A percentile compares a stretch with the other conserved stretches of the same genome.
Evolutionary conservation across 1,284 basidiomycete species (phyloP).

Genomic region (Leccinum solheimii): DNA sequence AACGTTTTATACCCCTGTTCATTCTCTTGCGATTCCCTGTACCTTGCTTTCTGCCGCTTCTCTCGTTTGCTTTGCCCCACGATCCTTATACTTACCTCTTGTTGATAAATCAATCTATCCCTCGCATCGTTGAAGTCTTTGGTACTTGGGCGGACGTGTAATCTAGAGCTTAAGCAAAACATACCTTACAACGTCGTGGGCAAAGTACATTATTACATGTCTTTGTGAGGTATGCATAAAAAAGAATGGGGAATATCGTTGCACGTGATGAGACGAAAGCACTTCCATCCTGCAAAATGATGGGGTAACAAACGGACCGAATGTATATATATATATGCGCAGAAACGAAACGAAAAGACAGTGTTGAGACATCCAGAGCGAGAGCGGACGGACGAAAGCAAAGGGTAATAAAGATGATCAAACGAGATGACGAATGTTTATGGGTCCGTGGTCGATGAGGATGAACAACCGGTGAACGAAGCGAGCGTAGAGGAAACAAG

Average conservation of each 20-base stretch:
- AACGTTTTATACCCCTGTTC: not conserved
- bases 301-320: not conserved
- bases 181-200: conserved; percentile 23
- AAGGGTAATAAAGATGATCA: conserved; percentile 21
- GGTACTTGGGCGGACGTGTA: conserved; percentile 15
- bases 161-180: conserved; percentile 17
- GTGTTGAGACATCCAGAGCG: not conserved
- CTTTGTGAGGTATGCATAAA: conserved; percentile 27
- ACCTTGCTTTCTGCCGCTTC: conserved; percentile 5
- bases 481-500: not conserved
- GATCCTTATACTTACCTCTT: not conserved
- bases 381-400: conserved; percentile 1
- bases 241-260: conserved; percentile 16
- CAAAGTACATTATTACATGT: conserved; percentile 27
- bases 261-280: conserved; percentile 13
- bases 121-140: not conserved
- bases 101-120: not conserved
- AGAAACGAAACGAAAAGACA: not conserved
- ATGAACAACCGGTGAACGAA: not conserved
- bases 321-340: conserved; percentile 6
- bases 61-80: conserved; percentile 2
- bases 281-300: conserved; percentile 14
- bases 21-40: not conserved
- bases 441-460: not conserved
- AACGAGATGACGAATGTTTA: conserved; percentile 2